Conservation (phyloP, 73 alveolate species). For the Paramecium primaurelia region DNA sequence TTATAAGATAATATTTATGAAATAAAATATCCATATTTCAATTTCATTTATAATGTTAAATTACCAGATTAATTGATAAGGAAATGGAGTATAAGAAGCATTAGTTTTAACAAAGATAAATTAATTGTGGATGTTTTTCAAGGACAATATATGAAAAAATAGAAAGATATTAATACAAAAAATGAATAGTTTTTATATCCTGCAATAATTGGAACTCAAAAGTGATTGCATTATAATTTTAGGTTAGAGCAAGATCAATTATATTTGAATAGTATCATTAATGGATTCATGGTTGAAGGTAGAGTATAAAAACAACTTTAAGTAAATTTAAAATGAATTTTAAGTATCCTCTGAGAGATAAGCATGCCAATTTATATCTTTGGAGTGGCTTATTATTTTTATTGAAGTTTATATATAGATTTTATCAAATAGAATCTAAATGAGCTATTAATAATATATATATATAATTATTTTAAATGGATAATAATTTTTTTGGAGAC, state of each 20-base stretch:
- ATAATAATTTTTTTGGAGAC: slow-evolving; percentile 33
- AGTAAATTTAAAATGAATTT: neutral
- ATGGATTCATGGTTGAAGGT: neutral
- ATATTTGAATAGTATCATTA: neutral
- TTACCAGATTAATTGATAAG: neutral
- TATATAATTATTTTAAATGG: neutral
- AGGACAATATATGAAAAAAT: neutral
- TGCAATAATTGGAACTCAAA: neutral
- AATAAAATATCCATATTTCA: neutral
- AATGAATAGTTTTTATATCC: neutral
- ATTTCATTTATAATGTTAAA: neutral
- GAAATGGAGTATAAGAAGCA: neutral
- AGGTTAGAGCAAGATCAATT: neutral
- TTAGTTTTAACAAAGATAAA: neutral
- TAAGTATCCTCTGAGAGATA: neutral
- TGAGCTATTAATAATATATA: neutral
- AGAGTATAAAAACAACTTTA: neutral
- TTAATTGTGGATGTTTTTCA: neutral
- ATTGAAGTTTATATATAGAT: neutral
- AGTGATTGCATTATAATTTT: neutral
- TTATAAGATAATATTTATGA: neutral
- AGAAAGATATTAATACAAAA: neutral
- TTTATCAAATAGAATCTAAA: neutral
- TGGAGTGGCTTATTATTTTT: neutral
- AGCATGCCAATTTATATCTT: neutral